These are phyloP conservation scores for Akebia trifoliata DNA, from an alignment of 164 flowering plant genomes.

Conservation along the genomic window DNA sequence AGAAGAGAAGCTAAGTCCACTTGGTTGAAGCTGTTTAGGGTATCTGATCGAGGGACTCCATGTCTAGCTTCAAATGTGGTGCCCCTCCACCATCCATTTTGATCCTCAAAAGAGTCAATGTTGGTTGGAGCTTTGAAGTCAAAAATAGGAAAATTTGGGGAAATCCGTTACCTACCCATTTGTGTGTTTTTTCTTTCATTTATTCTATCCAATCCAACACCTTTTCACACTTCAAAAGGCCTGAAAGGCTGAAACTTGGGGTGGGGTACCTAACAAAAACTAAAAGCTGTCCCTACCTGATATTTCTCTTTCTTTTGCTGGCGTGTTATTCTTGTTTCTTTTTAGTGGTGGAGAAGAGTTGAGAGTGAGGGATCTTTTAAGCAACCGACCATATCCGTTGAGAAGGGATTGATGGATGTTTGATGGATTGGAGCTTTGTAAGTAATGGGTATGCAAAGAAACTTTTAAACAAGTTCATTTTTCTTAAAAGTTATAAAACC, in stretches of 20 bases:
- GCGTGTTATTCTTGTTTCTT: not conserved
- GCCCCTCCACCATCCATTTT: constrained; percentile 6
- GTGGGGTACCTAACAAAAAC: not conserved
- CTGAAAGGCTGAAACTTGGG: not conserved
- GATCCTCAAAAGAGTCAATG: too few species aligned
- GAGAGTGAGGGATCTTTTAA: constrained; percentile 8
- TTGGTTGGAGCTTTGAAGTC: too few species aligned
- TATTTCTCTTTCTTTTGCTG: too few species aligned
- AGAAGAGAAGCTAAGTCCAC: too few species aligned
- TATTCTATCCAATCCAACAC: too few species aligned
- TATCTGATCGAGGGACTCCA: constrained; percentile 11
- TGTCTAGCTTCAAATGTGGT: constrained; percentile 6
- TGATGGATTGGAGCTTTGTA: constrained; percentile 11
- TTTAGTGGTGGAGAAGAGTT: constrained; percentile 5
- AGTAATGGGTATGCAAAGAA: not conserved
- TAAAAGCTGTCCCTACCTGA: not conserved
- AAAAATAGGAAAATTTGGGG: constrained; percentile 5
- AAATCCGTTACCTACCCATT: constrained; percentile 3
- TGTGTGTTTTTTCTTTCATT: constrained; percentile 6
- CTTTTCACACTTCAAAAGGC: not conserved
- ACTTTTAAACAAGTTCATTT: not conserved
- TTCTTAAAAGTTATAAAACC: too few species aligned
- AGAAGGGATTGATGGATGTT: constrained; percentile 1
- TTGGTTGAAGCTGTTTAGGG: too few species aligned
- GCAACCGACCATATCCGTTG: constrained; percentile 13